Evolutionary conservation across 306 rosid genomes (phyloP).

Genomic region (Pyrus bretschneideri): DNA sequence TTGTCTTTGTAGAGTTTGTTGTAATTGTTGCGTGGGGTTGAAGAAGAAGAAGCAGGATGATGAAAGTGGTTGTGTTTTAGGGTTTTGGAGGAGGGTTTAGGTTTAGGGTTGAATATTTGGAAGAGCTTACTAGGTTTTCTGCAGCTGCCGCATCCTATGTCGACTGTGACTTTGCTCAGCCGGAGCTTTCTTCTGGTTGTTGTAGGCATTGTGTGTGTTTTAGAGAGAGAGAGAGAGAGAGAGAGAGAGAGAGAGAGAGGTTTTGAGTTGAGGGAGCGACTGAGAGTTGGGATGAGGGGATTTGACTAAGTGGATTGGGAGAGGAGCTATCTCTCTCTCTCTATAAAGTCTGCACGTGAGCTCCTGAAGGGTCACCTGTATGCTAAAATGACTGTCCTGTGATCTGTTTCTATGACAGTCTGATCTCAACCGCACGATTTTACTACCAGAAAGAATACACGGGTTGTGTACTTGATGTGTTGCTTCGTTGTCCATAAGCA

Average conservation of each 20-base stretch:
- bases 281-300: neutral
- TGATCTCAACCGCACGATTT: slow-evolving; percentile 25
- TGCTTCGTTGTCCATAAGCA: neutral
- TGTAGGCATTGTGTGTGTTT: slow-evolving; percentile 34
- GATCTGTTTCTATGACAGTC: slow-evolving; percentile 12
- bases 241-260: slow-evolving; percentile 7
- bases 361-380: slow-evolving; percentile 13
- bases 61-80: slow-evolving; percentile 12
- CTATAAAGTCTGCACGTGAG: slow-evolving; percentile 35
- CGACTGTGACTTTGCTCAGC: slow-evolving; percentile 44
- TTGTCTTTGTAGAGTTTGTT: slow-evolving; percentile 27
- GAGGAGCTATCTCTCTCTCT: neutral
- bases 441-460: neutral
- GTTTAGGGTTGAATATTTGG: slow-evolving; percentile 40
- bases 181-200: slow-evolving; percentile 36
- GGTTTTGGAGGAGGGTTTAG: slow-evolving; percentile 28
- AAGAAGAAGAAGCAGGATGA: slow-evolving; percentile 21
- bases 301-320: neutral
- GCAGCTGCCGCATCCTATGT: slow-evolving; percentile 72
- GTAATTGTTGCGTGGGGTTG: slow-evolving; percentile 30
- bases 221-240: neutral
- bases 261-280: neutral
- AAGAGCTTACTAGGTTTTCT: slow-evolving; percentile 39
- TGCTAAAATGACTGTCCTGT: slow-evolving; percentile 19
- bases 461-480: neutral